Evolutionary conservation across 768 basidiomycete genomes (phyloP), one percentile per base, ranked within the genome.

Genomic region (Agaricus sinodeliciosus): DNA sequence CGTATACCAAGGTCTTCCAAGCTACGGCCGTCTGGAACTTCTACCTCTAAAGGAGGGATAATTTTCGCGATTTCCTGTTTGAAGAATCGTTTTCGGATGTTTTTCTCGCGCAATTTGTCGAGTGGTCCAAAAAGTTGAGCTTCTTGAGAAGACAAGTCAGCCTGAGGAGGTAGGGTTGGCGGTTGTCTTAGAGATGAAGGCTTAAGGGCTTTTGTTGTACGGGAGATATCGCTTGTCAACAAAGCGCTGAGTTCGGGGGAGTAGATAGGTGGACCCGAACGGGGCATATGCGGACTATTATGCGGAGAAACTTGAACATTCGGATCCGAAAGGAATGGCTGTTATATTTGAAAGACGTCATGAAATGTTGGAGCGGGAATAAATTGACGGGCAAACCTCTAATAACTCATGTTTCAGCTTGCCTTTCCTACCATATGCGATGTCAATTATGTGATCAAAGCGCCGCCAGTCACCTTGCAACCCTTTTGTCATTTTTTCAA

Each of bases 361-460:
- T 36, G 26, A 26, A 51, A 46, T 43, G 35, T 48, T 16, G 13
- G 39, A 51, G 37, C 43, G 8, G 18, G 22, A 43, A 13, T 9
- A 42, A 22, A 13, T 40, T 13, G 48, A 41, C 22, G 15, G 42
- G 59, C 71, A 57, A 58, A 88, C 89, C 70, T 83, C 65, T 65
- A 90, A 69, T 40, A 90, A 65, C 59, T 90, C 85, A 68, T 79
- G 77, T 59, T 74, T 80, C 13, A 92, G 65, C 61, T 77, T 84
- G 19, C 89, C 89, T 58, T 79, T 80, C 54, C 89, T 74, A 27
- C 88, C 89, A 65, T 90, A 92, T 25, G 89, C 89, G 26, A 82
- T 59, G 57, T 84, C 78, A 15, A 92, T 69, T 26, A 90, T 60
- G 57, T 76, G 73, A 26, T 70, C 69, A 59, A 87, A 84, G 28